Evolutionary conservation across 768 basidiomycete species (phyloP).

Genomic region (Boletus subparvulus): DNA sequence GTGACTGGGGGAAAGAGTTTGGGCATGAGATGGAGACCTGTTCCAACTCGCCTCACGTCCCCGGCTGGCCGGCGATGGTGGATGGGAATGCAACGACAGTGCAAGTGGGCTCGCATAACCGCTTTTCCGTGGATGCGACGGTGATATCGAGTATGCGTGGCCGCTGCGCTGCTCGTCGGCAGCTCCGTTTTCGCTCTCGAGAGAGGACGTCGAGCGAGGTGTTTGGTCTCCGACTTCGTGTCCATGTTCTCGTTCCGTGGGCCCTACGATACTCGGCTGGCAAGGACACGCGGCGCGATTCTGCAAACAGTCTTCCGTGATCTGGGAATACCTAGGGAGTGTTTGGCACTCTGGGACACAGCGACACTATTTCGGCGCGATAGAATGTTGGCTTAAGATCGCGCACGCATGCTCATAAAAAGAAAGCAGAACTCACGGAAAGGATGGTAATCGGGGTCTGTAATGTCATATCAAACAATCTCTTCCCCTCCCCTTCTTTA

Average conservation of each 20-base stretch:
- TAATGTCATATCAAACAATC: conserved; percentile 84
- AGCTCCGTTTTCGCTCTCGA: conserved; percentile 13
- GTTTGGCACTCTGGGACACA: conserved; percentile 78
- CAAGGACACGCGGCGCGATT: conserved; percentile 45
- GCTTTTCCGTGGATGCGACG: background rate
- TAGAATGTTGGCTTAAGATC: background rate
- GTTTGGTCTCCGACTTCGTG: conserved; percentile 19
- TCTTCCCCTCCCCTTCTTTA: conserved; percentile 70
- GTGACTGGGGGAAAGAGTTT: background rate
- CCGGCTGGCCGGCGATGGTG: background rate
- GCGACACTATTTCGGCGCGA: conserved; percentile 54
- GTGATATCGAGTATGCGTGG: background rate
- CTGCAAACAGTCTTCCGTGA: conserved; percentile 14
- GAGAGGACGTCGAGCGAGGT: conserved; percentile 34
- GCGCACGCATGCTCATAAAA: background rate
- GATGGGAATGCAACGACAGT: background rate
- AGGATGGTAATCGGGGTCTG: conserved; percentile 87
- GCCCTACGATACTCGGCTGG: conserved; percentile 1
- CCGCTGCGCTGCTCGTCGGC: background rate
- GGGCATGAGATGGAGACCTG: background rate
- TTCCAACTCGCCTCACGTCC: background rate
- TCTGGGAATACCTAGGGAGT: conserved; percentile 71
- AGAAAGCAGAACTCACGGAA: conserved; percentile 55
- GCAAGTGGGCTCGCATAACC: background rate
- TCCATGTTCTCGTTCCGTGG: background rate